Conservation (phyloP, 2,329 filamentous ascomycete genomes). For the Diaporthe vexans region DNA sequence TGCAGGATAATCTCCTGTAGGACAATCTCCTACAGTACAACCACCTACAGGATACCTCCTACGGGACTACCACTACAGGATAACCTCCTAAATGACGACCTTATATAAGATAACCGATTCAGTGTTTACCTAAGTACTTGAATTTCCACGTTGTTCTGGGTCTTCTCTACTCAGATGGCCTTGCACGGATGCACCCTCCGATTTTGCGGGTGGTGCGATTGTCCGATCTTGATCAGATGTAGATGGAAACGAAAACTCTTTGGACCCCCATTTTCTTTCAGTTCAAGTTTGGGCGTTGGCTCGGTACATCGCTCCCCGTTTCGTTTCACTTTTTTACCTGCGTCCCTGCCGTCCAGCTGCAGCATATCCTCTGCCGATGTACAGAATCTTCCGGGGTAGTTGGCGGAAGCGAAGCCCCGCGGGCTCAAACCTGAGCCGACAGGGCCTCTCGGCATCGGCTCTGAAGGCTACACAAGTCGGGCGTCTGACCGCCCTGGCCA, state of each 20-base stretch:
- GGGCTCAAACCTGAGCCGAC: neutral
- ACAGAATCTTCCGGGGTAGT: neutral
- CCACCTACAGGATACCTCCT: too few species aligned
- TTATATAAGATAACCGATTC: too few species aligned
- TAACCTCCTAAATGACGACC: too few species aligned
- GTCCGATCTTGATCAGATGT: neutral
- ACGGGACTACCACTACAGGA: too few species aligned
- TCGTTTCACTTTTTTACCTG: neutral
- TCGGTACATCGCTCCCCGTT: neutral
- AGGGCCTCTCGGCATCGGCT: neutral
- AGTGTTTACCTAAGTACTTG: too few species aligned
- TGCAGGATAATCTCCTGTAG: too few species aligned
- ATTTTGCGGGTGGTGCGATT: too few species aligned
- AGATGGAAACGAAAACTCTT: neutral
- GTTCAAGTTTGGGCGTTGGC: neutral
- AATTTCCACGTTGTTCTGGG: too few species aligned
- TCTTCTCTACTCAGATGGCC: too few species aligned
- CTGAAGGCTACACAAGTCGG: neutral
- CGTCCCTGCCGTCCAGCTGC: neutral
- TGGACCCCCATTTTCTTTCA: neutral
- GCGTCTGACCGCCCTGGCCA: neutral
- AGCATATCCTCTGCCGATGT: neutral
- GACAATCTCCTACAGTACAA: too few species aligned
- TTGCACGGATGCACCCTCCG: too few species aligned
- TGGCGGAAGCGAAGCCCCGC: neutral